A percentile compares a stretch with the other conserved stretches of the same genome.
Evolutionary conservation across 1,139 yeast genomes (phyloP).

Genomic region (Arxiozyma bovina): DNA sequence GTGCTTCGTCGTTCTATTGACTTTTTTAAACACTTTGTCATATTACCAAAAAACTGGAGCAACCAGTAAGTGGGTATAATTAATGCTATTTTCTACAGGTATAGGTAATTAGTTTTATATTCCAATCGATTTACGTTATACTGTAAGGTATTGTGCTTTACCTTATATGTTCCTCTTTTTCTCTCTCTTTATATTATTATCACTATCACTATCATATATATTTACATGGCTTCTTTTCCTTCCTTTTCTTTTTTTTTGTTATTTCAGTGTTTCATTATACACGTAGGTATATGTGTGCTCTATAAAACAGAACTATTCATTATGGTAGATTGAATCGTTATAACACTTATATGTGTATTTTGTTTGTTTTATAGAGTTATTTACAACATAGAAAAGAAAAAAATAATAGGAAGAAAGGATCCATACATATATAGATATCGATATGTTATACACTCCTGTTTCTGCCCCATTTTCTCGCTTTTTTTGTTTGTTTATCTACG

Average conservation of each 20-base stretch:
- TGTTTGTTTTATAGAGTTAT: neutral
- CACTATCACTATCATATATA: too few relatives aligned
- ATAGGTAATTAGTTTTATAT: neutral
- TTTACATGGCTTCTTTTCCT: too few relatives aligned
- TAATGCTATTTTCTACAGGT: neutral
- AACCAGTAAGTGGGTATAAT: neutral
- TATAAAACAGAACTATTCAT: neutral
- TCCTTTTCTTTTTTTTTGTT: too few relatives aligned
- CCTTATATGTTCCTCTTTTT: neutral
- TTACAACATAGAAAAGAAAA: too few relatives aligned
- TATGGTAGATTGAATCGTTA: too few relatives aligned
- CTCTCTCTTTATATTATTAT: too few relatives aligned
- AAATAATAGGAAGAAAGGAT: neutral
- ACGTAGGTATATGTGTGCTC: neutral
- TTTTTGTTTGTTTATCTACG: conserved; percentile 31
- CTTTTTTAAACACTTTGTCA: too few relatives aligned
- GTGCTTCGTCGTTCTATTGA: too few relatives aligned
- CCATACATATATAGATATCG: neutral
- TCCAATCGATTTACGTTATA: neutral
- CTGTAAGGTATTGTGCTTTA: neutral
- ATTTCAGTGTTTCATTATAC: neutral
- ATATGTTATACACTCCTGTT: conserved; percentile 43
- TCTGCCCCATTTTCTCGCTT: conserved; percentile 54
- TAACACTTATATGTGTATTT: neutral
- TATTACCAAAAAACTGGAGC: neutral